Percentiles rank a stretch among this genome's conserved stretches.
Conservation (phyloP, 129 eudicot genomes). For the Chrysanthemum lavandulifolium region DNA sequence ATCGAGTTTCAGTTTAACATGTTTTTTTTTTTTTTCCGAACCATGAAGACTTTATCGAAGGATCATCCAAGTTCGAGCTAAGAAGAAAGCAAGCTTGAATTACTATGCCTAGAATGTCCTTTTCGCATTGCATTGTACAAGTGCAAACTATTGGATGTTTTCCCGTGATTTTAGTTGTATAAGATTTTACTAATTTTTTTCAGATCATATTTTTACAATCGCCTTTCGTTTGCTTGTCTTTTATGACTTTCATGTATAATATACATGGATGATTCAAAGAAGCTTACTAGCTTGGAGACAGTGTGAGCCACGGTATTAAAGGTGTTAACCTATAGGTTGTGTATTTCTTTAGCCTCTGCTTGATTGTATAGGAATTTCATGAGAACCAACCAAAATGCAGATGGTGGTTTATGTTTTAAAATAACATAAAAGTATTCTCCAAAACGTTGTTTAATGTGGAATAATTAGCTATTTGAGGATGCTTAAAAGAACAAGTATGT, state of each 20-base stretch:
- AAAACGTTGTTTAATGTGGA: too few relatives aligned
- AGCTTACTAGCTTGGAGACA: background rate
- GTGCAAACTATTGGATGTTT: conserved; percentile 8
- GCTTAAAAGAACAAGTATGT: too few relatives aligned
- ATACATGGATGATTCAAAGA: background rate
- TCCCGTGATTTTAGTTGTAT: background rate
- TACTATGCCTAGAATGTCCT: conserved; percentile 64
- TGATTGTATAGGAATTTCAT: too few relatives aligned
- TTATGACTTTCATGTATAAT: background rate
- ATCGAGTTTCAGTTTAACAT: too few relatives aligned
- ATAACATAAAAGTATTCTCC: too few relatives aligned
- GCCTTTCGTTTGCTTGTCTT: background rate
- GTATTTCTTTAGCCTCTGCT: too few relatives aligned
- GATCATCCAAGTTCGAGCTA: conserved; percentile 90
- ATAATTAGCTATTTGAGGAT: too few relatives aligned
- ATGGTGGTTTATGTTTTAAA: too few relatives aligned
- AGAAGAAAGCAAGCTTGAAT: conserved; percentile 92
- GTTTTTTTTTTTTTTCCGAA: conserved; percentile 38
- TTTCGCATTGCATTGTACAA: conserved; percentile 17
- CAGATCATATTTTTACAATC: background rate
- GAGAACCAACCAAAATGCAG: too few relatives aligned
- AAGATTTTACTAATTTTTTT: conserved; percentile 9
- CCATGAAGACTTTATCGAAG: conserved; percentile 96
- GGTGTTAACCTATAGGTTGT: background rate
- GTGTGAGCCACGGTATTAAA: background rate